Percentiles rank a stretch among this genome's conserved stretches.
Conservation (phyloP, 257 asterid genomes). For the Lithospermum erythrorhizon region DNA sequence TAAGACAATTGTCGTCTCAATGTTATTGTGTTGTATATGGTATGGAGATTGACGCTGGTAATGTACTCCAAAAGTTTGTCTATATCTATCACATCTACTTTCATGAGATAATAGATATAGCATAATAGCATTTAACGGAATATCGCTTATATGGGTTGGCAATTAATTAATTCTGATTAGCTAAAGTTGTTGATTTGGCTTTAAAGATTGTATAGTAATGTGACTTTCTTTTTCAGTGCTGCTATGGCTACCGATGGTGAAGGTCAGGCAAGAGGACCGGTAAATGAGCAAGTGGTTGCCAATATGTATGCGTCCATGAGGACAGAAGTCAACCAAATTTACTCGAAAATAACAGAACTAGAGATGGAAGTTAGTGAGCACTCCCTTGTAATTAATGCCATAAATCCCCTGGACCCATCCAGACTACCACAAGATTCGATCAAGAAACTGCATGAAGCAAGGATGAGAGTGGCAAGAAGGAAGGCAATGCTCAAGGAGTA, state of each 20-base stretch:
- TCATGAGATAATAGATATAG: constrained; percentile 13
- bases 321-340: constrained; percentile 69
- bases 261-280: constrained; percentile 44
- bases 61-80: too few species aligned
- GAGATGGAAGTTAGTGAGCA: constrained; percentile 97
- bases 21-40: too few species aligned
- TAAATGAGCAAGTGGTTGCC: constrained; percentile 93
- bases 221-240: constrained; percentile 4
- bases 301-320: constrained; percentile 62
- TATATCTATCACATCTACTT: too few species aligned
- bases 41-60: too few species aligned
- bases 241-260: constrained; percentile 53
- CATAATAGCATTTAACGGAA: not conserved
- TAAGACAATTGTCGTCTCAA: too few species aligned
- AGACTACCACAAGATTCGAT: constrained; percentile 87
- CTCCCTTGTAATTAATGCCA: constrained; percentile 81
- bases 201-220: not conserved
- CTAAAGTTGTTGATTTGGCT: not conserved
- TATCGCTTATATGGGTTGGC: not conserved
- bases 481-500: constrained; percentile 94
- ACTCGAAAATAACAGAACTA: constrained; percentile 82
- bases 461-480: constrained; percentile 72
- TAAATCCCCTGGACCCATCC: constrained; percentile 78
- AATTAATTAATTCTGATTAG: too few species aligned
- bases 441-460: constrained; percentile 62